These are phyloP conservation scores for Trichophyton simii DNA, from an alignment of 2,329 filamentous ascomycete genomes.

Conservation along the genomic window DNA sequence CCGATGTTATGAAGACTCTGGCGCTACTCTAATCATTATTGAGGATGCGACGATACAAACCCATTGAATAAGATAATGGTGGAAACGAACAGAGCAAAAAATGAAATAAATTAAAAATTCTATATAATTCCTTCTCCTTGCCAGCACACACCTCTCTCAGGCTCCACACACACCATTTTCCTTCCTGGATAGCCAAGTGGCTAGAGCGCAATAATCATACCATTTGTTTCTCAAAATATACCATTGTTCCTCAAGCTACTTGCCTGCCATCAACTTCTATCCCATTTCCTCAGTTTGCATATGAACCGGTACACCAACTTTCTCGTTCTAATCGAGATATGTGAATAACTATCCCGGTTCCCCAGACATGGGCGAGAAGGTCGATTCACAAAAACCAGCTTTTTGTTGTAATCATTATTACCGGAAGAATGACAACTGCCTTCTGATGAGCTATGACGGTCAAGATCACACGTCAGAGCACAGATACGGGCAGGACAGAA, in stretches of 20 bases:
- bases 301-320: not conserved
- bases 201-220: not conserved
- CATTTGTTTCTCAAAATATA: not conserved
- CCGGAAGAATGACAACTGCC: conserved; percentile 34
- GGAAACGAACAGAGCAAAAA: not conserved
- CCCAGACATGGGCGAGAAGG: conserved; percentile 32
- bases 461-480: conserved; percentile 48
- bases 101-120: conserved; percentile 2
- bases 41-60: conserved; percentile 1
- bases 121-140: not conserved
- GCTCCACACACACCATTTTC: not conserved
- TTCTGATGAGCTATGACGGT: conserved; percentile 53
- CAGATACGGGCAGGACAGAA: conserved; percentile 55
- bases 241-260: not conserved
- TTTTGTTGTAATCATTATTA: conserved; percentile 18
- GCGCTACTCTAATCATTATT: not conserved
- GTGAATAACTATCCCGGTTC: conserved; percentile 12
- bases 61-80: not conserved
- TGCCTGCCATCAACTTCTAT: not conserved
- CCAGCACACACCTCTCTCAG: not conserved
- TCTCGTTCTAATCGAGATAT: not conserved
- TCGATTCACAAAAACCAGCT: conserved; percentile 21
- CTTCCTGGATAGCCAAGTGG: not conserved
- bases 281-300: not conserved
- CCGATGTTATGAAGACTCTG: not conserved